Evolutionary conservation across 148 eudicot genomes (phyloP).

Genomic region (Simmondsia chinensis): DNA sequence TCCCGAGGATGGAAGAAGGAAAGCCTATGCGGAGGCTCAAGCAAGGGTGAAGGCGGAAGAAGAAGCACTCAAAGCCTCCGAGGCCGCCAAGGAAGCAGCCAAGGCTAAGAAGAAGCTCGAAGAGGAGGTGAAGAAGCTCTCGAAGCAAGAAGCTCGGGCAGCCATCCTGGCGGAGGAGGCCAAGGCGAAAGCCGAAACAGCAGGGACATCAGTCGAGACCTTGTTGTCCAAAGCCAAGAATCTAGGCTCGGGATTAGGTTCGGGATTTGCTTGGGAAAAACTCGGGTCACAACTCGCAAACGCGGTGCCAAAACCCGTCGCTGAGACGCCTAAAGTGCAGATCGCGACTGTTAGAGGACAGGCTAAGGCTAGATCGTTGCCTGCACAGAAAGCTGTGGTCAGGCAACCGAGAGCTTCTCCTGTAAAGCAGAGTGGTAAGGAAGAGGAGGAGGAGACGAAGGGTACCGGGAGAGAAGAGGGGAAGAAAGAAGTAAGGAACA

Average conservation of each 20-base stretch:
- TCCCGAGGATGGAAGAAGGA: constrained; percentile 93
- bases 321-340: constrained; percentile 49
- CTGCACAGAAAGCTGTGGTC: constrained; percentile 52
- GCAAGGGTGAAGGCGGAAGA: constrained; percentile 80
- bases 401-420: constrained; percentile 19
- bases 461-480: constrained; percentile 33
- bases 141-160: constrained; percentile 39
- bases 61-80: constrained; percentile 53
- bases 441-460: constrained; percentile 27
- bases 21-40: constrained; percentile 61
- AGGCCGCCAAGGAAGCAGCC: constrained; percentile 60
- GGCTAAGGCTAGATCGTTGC: constrained; percentile 64
- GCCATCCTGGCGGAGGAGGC: constrained; percentile 54
- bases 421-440: constrained; percentile 9
- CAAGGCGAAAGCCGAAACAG: constrained; percentile 42
- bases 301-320: constrained; percentile 38
- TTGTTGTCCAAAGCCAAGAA: constrained; percentile 50
- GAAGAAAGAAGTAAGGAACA: constrained; percentile 46
- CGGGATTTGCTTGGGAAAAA: constrained; percentile 66
- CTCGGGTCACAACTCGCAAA: constrained; percentile 59
- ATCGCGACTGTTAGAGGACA: constrained; percentile 91
- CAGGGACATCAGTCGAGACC: constrained; percentile 46
- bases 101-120: constrained; percentile 37
- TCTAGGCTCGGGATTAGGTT: constrained; percentile 31
- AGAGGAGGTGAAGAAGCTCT: constrained; percentile 43